These are phyloP conservation scores for Fusarium paranaense DNA, from an alignment of 2,329 filamentous ascomycete species.

Conservation along the genomic window DNA sequence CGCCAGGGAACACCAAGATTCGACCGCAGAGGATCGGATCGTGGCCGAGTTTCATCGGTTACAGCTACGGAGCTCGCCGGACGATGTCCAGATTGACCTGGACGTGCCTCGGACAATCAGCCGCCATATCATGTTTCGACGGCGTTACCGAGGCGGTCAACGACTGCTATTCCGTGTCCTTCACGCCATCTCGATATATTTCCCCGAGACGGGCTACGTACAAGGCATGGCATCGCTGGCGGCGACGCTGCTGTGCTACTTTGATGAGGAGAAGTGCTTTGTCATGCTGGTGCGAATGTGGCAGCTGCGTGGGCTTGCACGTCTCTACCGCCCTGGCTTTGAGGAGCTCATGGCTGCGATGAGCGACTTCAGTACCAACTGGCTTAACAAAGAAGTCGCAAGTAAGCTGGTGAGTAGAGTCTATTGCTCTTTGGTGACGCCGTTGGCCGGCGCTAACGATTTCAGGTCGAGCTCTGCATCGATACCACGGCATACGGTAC, in stretches of 20 bases:
- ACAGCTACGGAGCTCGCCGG: constrained; percentile 79
- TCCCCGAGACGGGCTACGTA: constrained; percentile 92
- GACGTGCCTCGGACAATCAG: constrained; percentile 96
- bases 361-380: constrained; percentile 84
- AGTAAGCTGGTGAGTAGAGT: constrained; percentile 80
- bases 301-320: constrained; percentile 86
- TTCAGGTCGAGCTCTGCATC: constrained; percentile 79
- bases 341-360: constrained; percentile 87
- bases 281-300: constrained; percentile 97
- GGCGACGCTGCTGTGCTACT: constrained; percentile 94
- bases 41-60: constrained; percentile 78
- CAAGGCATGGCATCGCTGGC: constrained; percentile 97
- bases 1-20: constrained; percentile 71
- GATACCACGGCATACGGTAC: constrained; percentile 94
- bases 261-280: constrained; percentile 93
- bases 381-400: constrained; percentile 86
- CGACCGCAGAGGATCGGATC: constrained; percentile 76
- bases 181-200: constrained; percentile 91
- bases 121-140: constrained; percentile 96
- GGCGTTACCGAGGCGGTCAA: constrained; percentile 91
- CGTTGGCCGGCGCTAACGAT: constrained; percentile 18
- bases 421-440: neutral
- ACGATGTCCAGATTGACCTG: constrained; percentile 96
- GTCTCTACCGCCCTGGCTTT: constrained; percentile 87
- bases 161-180: constrained; percentile 91